phyloP scores from a whole-genome alignment of 176 grass and related monocot genomes.

The Echinochloa phyllopogon region DNA sequence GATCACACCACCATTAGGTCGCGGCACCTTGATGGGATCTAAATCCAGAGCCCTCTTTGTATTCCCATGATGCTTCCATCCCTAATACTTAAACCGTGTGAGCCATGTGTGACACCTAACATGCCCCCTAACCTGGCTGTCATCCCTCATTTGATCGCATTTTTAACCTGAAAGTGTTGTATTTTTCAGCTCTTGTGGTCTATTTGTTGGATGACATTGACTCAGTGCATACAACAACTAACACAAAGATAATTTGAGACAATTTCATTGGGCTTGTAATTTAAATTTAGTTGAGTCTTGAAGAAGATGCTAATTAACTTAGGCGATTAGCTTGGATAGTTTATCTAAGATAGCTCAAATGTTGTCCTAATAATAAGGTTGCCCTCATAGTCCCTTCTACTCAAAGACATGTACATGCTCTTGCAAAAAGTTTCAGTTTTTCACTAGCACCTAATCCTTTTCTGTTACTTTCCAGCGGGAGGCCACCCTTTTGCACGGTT shows the following conservation, averaged over 20 bases:
- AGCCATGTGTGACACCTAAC: constrained; percentile 79
- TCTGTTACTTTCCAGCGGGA: constrained; percentile 69
- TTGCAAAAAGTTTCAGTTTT: constrained; percentile 44
- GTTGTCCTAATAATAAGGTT: constrained; percentile 33
- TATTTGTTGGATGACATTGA: constrained; percentile 36
- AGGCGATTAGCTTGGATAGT: not conserved
- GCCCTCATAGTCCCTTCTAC: constrained; percentile 52
- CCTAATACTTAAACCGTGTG: constrained; percentile 54
- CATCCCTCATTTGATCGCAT: constrained; percentile 48
- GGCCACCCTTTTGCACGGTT: constrained; percentile 51
- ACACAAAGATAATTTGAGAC: constrained; percentile 21
- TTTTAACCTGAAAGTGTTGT: constrained; percentile 43
- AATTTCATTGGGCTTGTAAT: not conserved
- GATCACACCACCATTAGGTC: constrained; percentile 37
- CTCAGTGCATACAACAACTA: constrained; percentile 31
- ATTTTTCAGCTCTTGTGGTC: constrained; percentile 33
- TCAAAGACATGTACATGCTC: constrained; percentile 70
- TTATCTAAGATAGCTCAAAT: not conserved
- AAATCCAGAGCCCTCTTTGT: constrained; percentile 56
- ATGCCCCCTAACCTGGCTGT: constrained; percentile 56
- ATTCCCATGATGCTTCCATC: constrained; percentile 74
- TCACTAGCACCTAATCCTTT: constrained; percentile 49
- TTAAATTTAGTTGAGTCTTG: not conserved
- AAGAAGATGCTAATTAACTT: not conserved
- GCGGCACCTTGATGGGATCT: constrained; percentile 69